Evolutionary conservation across 192 early-diverging fungal genomes (phyloP).

Genomic region (Mortierella hygrophila): DNA sequence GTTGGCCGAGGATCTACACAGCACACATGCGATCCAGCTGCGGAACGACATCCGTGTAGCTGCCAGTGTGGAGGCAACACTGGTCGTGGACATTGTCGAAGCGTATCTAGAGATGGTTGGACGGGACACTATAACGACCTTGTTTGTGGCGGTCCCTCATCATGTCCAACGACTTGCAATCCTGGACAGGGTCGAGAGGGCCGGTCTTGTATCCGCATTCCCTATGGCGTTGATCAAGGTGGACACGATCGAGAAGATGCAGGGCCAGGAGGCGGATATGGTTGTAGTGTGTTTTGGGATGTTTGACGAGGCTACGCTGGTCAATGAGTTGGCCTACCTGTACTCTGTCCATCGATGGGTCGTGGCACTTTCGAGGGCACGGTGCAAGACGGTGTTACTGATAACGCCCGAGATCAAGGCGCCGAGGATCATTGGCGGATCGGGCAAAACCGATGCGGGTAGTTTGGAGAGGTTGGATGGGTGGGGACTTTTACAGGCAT

Average conservation of each 20-base stretch:
- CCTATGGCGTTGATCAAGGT: slow-evolving; percentile 49
- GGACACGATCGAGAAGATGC: slow-evolving; percentile 68
- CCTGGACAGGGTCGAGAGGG: slow-evolving; percentile 7
- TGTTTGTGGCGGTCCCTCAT: slow-evolving; percentile 63
- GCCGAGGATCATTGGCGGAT: slow-evolving; percentile 36
- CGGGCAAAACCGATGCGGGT: slow-evolving; percentile 17
- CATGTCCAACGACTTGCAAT: slow-evolving; percentile 61
- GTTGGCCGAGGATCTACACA: not conserved
- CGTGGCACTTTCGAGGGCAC: slow-evolving; percentile 60
- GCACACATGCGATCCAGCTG: slow-evolving; percentile 8
- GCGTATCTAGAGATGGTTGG: slow-evolving; percentile 47
- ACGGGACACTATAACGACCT: slow-evolving; percentile 12
- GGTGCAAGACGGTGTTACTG: slow-evolving; percentile 55
- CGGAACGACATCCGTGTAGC: slow-evolving; percentile 18
- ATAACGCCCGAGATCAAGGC: slow-evolving; percentile 43
- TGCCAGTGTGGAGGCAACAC: slow-evolving; percentile 40
- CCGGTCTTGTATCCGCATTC: slow-evolving; percentile 14
- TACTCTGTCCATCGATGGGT: slow-evolving; percentile 62
- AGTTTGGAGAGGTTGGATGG: slow-evolving; percentile 35
- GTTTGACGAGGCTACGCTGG: slow-evolving; percentile 35
- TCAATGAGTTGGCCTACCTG: slow-evolving; percentile 50
- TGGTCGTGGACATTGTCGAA: slow-evolving; percentile 56
- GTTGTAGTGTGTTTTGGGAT: slow-evolving; percentile 73
- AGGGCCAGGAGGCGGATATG: slow-evolving; percentile 69
- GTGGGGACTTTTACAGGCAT: slow-evolving; percentile 40